Conservation (phyloP, 169 alveolate genomes). For the Eimeria acervulina region DNA sequence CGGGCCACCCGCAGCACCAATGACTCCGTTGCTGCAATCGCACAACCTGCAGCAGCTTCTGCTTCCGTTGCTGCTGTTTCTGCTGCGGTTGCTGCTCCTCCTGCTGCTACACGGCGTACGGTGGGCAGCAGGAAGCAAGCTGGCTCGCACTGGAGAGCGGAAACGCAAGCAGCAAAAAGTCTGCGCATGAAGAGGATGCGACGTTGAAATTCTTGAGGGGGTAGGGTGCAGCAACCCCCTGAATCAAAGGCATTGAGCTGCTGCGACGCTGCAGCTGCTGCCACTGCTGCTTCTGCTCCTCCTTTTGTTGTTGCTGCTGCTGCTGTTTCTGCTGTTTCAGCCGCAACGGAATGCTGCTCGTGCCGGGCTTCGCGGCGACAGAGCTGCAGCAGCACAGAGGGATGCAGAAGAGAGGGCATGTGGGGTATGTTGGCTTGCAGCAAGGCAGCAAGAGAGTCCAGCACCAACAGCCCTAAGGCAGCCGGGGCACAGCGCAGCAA, state of each 20-base stretch:
- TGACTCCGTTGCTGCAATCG: neutral
- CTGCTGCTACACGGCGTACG: conserved; percentile 60
- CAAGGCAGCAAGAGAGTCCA: conserved; percentile 21
- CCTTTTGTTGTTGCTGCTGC: neutral
- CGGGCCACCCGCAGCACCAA: conserved; percentile 56
- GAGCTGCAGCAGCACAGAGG: conserved; percentile 47
- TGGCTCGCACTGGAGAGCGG: conserved; percentile 40
- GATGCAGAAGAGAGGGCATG: conserved; percentile 23
- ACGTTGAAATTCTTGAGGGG: conserved; percentile 24
- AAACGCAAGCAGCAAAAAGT: conserved; percentile 50
- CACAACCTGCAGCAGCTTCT: conserved; percentile 5
- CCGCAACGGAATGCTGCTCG: neutral
- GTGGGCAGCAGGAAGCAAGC: conserved; percentile 45
- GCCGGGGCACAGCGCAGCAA: conserved; percentile 69
- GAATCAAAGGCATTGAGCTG: neutral
- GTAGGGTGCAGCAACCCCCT: conserved; percentile 15
- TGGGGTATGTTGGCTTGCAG: conserved; percentile 32
- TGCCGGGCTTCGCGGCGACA: conserved; percentile 6
- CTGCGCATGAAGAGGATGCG: conserved; percentile 23
- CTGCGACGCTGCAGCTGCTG: conserved; percentile 32
- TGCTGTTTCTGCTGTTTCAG: neutral
- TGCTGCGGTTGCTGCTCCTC: conserved; percentile 34
- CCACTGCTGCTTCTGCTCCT: conserved; percentile 1
- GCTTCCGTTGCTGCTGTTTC: conserved; percentile 25
- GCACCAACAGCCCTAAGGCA: conserved; percentile 28